Evolutionary conservation across 768 basidiomycete species (phyloP), one percentile per base, ranked within the genome.

Genomic region (Suillus luteus): DNA sequence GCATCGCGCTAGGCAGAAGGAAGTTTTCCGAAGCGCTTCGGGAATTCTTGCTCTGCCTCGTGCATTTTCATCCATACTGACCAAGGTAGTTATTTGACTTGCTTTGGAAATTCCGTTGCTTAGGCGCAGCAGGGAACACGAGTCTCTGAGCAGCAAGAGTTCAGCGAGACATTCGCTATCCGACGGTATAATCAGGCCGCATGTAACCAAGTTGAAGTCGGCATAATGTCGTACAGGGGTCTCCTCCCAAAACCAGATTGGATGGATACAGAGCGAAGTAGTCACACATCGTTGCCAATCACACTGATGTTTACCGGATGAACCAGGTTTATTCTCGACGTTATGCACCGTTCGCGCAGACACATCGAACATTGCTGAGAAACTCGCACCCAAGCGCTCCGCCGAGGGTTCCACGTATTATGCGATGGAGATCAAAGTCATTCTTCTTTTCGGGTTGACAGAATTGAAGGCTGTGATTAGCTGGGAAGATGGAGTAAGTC

Each of bases 381-480:
- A 66, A 44, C 65, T 76, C 40, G 41, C 62, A 4, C 66, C 68
- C 10, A 69, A 41, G 62, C 68, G 68, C 12, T 62, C 73, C 5
- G 24, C 64, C 0, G 69, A 76, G 3, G 75, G 73, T 2, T 40
- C 63, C 27, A 8, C 57, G 66, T 75, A 76, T 49, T 73, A 67
- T n/a, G 64, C 63, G 19, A 62, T 75, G 48, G 75, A 75, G 17
- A 64, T 75, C 57, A 73, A 72, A 11, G 64, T 86, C 6, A 73
- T 86, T 11, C 64, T 86, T 27, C 70, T 81, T 9, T 85, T 86
- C 61, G 85, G 85, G 5, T 66, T 82, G 54, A 85, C 84, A 2
- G 85, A 86, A 64, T 69, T 86, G 65, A 80, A 78, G 63, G 85
- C 84, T 0, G 81, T 83, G 55, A 77, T 86, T 55, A 74, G 77